Base-by-base conservation (phyloP, 441 rosid species). In the Syzygium malaccense region DNA sequence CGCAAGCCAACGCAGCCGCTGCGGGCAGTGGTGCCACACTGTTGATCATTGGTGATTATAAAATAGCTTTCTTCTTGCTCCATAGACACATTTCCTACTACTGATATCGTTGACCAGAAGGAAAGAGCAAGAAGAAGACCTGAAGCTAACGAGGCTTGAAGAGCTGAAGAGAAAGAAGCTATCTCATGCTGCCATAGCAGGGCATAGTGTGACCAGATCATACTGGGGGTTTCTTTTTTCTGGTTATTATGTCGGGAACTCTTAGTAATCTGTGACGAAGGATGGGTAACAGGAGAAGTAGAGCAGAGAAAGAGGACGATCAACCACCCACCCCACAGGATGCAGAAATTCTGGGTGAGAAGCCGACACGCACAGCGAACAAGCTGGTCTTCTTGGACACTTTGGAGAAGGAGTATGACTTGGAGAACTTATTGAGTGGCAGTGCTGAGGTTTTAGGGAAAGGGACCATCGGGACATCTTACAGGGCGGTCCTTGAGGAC, bases 351-450 rank as follows among this genome's bases (percentile, higher is more conserved):
- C 56, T 1, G 3, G 7, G 56, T 17, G 7, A 54, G 56, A 54
- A 54, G 58, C 58, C 26, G 26, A 56, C 26, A 20, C 0, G 4
- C 4, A 20, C 4, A 20, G 58, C 11, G 2, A 55, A 55, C 25
- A 19, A 56, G 60, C 64, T 58, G 64, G 15, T 26, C n/a, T 26
- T 58, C 64, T 4, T 58, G 64, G 64, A 58, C 64, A 3, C 64
- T 58, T 58, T 7, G n/a, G 14, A 1, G 64, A 4, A 58, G 64
- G 64, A 26, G 64, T 26, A 10, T 26, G 64, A 58, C 64, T 25
- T 58, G 3, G 7, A 26, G 14, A 0, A 11, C 64, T 58, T 58
- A 3, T 25, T 26, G 6, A 11, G 30, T 0, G 64, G 0, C 7
- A 58, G 14, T 58, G 13, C 30, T 26, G 30, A 58, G 14, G 1